Evolutionary conservation across 148 eudicot genomes (phyloP), one percentile per base, ranked within the genome.

Genomic region (Cornus controversa): DNA sequence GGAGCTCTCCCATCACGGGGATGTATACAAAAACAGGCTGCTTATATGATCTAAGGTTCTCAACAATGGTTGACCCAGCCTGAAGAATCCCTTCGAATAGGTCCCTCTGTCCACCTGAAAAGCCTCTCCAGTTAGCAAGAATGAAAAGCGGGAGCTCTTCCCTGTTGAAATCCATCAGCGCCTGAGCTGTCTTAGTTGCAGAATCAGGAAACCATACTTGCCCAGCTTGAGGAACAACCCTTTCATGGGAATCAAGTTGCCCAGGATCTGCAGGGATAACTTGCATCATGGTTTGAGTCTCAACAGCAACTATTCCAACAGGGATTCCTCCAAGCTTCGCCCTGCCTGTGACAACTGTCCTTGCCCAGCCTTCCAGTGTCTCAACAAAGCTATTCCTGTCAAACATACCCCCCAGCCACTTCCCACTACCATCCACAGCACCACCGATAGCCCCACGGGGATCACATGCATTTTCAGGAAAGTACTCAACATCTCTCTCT

Each of bases 181-280:
- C 98, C 84, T 96, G 99, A n/a, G 99, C 98, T 2, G 99, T 96
- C 79, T 96, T 96, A 2, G 85, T 82, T 14, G 99, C 99, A n/a
- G 99, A 96, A 80, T 96, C 99, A 0, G 99, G 99, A 79, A 96
- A 96, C 99, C 99, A 96, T 2, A 96, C 99, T 80, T 96, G 99
- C 36, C 99, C 99, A 0, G 99, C 99, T 87, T 96, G 99, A 24
- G 99, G 99, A n/a, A 93, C 98, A 22, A 93, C 94, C 83, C 99
- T 82, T 77, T 96, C 99, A 28, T 92, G 97, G 10, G 99, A 96
- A 77, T 96, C 99, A 1, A 92, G 94, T 84, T 96, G 99, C 64
- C 99, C 99, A 0, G 99, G 99, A 73, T 96, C 99, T 0, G 99
- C 99, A 5, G 99, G 99, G 66, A 96, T 93, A 10, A 93, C 80